Evolutionary conservation across 495 filamentous ascomycete genomes (phyloP), one percentile per base, ranked within the genome.

Genomic region (Tuber melanosporum): DNA sequence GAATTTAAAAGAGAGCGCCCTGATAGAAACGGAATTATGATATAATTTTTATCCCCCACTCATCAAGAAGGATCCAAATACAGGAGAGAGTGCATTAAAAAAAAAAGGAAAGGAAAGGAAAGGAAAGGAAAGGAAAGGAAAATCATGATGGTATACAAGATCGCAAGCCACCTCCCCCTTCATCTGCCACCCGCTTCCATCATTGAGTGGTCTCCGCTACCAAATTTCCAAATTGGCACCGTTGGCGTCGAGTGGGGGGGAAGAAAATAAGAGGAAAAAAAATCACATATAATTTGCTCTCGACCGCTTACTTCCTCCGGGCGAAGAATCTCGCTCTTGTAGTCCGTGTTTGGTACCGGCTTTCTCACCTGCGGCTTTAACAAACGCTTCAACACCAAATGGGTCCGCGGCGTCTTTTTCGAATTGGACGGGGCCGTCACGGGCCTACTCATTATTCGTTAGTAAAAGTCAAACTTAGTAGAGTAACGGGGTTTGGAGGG

Each of bases 361-460:
- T 70, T 83, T 84, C 26, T 83, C 84, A 1, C 86, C 83, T 77
- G 89, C 86, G 85, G 91, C 83, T 82, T 90, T 87, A 83, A 99
- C 91, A 87, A 99, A 96, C 81, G 91, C 92, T 80, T 97, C 93
- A 76, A 98, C 94, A 45, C 94, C 92, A 80, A 98, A 98, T 10
- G 94, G 93, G 86, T 98, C 88, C 5, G 87, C 88, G 9, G 85
- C 86, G 78, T 98, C 95, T 85, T 95, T 97, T 86, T 98, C 95
- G 83, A 99, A 99, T 83, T 97, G 93, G n/a, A 99, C 95, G 3
- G 96, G 95, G 36, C 95, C 95, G 69, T 94, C 92, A 76, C 93
- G 88, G 70, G 86, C 91, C 91, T 93, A 75, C 52, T 75, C 76
- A 84, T 71, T 73, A 74, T 69, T 42, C 17, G 41, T 85, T 85